These are phyloP conservation scores for Pleomassaria siparia DNA, from an alignment of 2,329 filamentous ascomycete species.

Conservation along the genomic window DNA sequence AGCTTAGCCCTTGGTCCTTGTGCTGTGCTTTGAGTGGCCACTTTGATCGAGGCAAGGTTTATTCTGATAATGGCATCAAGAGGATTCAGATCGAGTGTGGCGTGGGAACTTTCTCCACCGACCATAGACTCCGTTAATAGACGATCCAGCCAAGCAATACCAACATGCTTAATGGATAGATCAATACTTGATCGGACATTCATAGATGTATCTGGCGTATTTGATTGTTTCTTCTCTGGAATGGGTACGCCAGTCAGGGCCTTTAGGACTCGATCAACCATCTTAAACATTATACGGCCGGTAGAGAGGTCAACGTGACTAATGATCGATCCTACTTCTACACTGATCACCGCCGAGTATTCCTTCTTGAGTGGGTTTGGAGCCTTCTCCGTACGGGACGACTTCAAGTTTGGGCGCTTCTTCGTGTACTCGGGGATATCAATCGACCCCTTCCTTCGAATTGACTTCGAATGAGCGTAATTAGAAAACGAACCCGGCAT, in stretches of 20 bases:
- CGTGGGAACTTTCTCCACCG: slow-evolving; percentile 4
- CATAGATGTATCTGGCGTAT: slow-evolving; percentile 2
- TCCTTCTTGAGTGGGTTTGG: slow-evolving; percentile 11
- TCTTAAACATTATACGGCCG: slow-evolving; percentile 35
- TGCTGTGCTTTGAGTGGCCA: slow-evolving; percentile 21
- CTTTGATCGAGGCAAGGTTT: slow-evolving; percentile 23
- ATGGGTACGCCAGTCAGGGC: slow-evolving; percentile 14
- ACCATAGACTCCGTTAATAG: slow-evolving; percentile 26
- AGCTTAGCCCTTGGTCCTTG: slow-evolving; percentile 25
- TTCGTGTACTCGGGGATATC: slow-evolving; percentile 22
- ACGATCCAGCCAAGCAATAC: slow-evolving; percentile 36
- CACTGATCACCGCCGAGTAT: slow-evolving; percentile 19
- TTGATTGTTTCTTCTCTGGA: slow-evolving; percentile 5
- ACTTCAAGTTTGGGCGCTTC: slow-evolving; percentile 15
- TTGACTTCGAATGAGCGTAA: slow-evolving; percentile 47
- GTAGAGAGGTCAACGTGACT: slow-evolving; percentile 40
- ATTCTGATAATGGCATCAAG: slow-evolving; percentile 32
- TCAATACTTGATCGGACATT: slow-evolving; percentile 15
- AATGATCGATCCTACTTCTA: slow-evolving; percentile 38
- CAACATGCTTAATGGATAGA: slow-evolving; percentile 28
- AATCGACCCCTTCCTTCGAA: slow-evolving; percentile 26
- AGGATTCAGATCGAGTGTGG: slow-evolving; percentile 26
- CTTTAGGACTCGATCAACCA: slow-evolving; percentile 27
- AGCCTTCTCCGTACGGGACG: slow-evolving; percentile 5
- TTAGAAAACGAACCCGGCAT: slow-evolving; percentile 53